Conservation (phyloP, 306 rosid genomes). For the Corylus heterophylla region DNA sequence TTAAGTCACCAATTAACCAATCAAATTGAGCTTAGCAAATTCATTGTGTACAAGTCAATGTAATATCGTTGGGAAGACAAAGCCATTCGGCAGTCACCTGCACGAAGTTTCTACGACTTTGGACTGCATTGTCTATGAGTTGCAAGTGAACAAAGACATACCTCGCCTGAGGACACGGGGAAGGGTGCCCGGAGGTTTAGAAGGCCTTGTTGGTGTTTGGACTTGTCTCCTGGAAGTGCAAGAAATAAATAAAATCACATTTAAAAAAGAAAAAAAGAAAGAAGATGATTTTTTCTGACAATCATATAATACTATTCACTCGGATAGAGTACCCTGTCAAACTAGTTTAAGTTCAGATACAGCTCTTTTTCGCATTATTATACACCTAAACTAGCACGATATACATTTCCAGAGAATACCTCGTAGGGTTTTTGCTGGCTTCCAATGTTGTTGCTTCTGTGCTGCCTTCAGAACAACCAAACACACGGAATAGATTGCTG, state of each 20-base stretch:
- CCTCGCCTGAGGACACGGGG: slow-evolving; percentile 64
- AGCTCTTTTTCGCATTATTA: background rate
- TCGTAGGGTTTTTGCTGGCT: slow-evolving; percentile 99
- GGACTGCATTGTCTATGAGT: background rate
- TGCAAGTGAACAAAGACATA: slow-evolving; percentile 16
- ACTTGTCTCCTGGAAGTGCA: slow-evolving; percentile 53
- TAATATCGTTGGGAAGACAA: background rate
- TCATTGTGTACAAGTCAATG: background rate
- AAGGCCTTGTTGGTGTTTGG: slow-evolving; percentile 59
- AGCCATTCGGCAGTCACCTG: background rate
- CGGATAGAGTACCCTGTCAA: background rate
- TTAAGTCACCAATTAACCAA: background rate
- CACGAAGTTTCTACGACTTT: background rate
- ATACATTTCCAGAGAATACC: slow-evolving; percentile 45
- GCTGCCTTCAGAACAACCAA: slow-evolving; percentile 84
- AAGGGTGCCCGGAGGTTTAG: slow-evolving; percentile 54
- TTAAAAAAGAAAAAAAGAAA: background rate
- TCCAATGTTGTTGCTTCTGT: slow-evolving; percentile 81
- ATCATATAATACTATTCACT: slow-evolving; percentile 4
- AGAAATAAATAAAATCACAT: background rate
- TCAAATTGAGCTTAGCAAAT: background rate
- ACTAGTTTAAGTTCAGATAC: background rate
- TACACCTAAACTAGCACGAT: background rate
- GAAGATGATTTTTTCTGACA: background rate
- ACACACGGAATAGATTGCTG: slow-evolving; percentile 96